These are phyloP conservation scores for Agarophyton chilense DNA, from an alignment of 23 red algal species.

Conservation along the genomic window DNA sequence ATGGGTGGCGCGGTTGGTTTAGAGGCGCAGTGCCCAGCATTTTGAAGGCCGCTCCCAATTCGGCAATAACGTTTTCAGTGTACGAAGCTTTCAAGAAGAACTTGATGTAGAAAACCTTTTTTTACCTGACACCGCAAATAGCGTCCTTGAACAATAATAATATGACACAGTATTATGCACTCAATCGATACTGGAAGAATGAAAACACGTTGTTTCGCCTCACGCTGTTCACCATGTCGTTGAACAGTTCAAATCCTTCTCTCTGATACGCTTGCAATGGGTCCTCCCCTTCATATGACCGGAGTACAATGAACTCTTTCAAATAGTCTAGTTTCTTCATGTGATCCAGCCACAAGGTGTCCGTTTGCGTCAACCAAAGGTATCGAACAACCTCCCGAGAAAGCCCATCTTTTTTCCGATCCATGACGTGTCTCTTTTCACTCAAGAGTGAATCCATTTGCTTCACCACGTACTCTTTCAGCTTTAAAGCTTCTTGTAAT, in stretches of 20 bases:
- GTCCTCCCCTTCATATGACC: slow-evolving; percentile 74
- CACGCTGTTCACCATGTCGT: slow-evolving; percentile 70
- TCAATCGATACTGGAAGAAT: slow-evolving; percentile 79
- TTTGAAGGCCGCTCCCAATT: slow-evolving; percentile 82
- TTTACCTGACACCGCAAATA: too few relatives aligned
- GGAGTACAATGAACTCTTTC: slow-evolving; percentile 83
- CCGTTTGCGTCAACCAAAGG: slow-evolving; percentile 81
- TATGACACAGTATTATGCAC: background rate
- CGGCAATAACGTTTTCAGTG: slow-evolving; percentile 74
- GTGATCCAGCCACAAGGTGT: slow-evolving; percentile 91
- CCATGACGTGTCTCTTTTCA: slow-evolving; percentile 15
- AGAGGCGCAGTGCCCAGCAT: slow-evolving; percentile 70
- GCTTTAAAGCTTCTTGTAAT: background rate
- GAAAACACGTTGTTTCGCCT: slow-evolving; percentile 94
- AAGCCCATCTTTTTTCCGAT: slow-evolving; percentile 29
- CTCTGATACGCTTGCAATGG: slow-evolving; percentile 81
- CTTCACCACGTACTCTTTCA: slow-evolving; percentile 1
- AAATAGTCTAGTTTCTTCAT: slow-evolving; percentile 86
- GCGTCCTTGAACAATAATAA: background rate
- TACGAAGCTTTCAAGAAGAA: slow-evolving; percentile 53
- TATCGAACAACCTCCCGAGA: slow-evolving; percentile 65
- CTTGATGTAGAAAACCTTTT: background rate
- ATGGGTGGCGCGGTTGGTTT: slow-evolving; percentile 71
- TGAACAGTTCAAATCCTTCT: slow-evolving; percentile 85
- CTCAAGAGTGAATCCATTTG: background rate